Evolutionary conservation across 345 rosid genomes (phyloP).

Genomic region (Euclidium syriacum): DNA sequence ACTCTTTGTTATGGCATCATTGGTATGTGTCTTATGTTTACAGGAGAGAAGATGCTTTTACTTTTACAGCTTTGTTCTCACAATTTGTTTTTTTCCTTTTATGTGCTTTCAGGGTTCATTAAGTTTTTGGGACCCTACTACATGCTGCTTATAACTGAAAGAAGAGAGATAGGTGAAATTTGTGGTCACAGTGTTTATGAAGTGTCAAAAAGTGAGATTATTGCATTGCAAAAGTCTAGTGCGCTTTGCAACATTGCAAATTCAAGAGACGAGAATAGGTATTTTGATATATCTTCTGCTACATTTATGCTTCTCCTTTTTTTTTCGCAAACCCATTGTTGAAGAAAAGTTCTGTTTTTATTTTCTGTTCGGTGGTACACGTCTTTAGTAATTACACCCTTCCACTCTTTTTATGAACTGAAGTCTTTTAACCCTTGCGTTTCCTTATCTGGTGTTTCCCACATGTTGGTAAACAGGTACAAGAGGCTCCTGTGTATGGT

Average conservation of each 20-base stretch:
- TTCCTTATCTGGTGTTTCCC: neutral
- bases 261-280: slow-evolving; percentile 83
- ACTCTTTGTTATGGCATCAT: slow-evolving; percentile 88
- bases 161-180: slow-evolving; percentile 83
- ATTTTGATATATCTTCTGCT: slow-evolving; percentile 11
- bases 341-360: neutral
- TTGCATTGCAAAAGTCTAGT: slow-evolving; percentile 69
- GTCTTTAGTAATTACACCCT: neutral
- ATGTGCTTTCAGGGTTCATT: slow-evolving; percentile 61
- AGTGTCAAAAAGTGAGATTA: slow-evolving; percentile 68
- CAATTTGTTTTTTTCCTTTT: neutral
- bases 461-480: slow-evolving; percentile 59
- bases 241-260: slow-evolving; percentile 38
- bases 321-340: neutral
- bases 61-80: neutral
- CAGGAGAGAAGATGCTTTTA: neutral
- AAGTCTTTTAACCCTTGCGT: neutral
- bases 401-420: neutral
- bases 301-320: neutral
- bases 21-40: slow-evolving; percentile 46
- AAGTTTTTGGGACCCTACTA: slow-evolving; percentile 96
- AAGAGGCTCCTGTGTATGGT: slow-evolving; percentile 86
- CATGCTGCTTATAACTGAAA: slow-evolving; percentile 85
- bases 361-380: neutral
- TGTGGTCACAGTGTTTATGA: slow-evolving; percentile 85